Evolutionary conservation across 2,329 filamentous ascomycete species (phyloP).

Genomic region (Rutstroemia sydowiana): DNA sequence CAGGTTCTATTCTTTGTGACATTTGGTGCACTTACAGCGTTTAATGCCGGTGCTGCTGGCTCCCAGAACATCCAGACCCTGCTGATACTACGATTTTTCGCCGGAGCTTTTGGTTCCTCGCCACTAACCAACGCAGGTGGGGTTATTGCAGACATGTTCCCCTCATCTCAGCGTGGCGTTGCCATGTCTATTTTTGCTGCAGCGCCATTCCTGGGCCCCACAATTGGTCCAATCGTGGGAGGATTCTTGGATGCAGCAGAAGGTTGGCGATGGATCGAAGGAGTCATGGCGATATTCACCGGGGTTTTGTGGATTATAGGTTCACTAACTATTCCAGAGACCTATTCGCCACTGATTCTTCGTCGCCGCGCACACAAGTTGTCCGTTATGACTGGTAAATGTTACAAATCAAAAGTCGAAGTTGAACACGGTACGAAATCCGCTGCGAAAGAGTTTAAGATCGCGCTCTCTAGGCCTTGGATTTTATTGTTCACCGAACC

Average conservation of each 20-base stretch:
- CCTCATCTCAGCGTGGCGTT: conserved; percentile 42
- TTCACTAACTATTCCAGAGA: conserved; percentile 47
- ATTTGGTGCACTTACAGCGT: conserved; percentile 50
- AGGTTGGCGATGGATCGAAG: conserved; percentile 69
- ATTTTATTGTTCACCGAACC: conserved; percentile 76
- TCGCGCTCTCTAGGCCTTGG: conserved; percentile 79
- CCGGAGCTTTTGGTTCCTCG: conserved; percentile 53
- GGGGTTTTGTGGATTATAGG: conserved; percentile 55
- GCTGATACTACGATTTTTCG: conserved; percentile 61
- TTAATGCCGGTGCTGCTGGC: conserved; percentile 53
- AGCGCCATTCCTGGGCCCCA: conserved; percentile 60
- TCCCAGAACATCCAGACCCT: conserved; percentile 51
- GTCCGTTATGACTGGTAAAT: conserved; percentile 44
- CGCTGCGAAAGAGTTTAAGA: conserved; percentile 59
- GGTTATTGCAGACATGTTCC: conserved; percentile 54
- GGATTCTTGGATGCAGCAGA: conserved; percentile 58
- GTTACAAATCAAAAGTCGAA: conserved; percentile 64
- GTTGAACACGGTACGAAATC: conserved; percentile 52
- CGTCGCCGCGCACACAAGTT: conserved; percentile 62
- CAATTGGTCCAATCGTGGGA: conserved; percentile 57
- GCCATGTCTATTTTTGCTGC: conserved; percentile 57
- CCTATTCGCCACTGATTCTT: conserved; percentile 59
- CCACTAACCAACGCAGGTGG: conserved; percentile 56
- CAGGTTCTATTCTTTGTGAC: conserved; percentile 51
- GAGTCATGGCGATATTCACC: conserved; percentile 58